phyloP scores from a whole-genome alignment of 176 grass and related monocot genomes.

The Echinochloa phyllopogon region DNA sequence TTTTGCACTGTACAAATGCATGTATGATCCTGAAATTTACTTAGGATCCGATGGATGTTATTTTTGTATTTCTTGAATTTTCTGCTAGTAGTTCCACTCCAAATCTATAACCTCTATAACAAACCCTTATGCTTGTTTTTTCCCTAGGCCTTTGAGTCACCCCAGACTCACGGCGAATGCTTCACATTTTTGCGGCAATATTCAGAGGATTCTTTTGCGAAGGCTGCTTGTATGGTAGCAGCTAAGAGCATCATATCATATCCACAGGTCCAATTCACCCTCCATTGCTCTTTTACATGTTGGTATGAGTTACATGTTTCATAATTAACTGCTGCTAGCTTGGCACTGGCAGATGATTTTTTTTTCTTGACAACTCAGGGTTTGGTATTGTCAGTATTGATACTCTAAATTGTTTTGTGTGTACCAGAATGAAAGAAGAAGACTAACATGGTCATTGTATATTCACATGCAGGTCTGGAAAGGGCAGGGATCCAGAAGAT shows the following conservation, averaged over 20 bases:
- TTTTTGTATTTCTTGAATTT: slow-evolving; percentile 23
- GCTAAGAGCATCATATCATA: slow-evolving; percentile 87
- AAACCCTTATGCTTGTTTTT: slow-evolving; percentile 20
- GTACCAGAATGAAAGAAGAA: slow-evolving; percentile 25
- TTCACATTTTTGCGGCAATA: slow-evolving; percentile 89
- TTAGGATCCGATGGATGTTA: not conserved
- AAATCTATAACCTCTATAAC: not conserved
- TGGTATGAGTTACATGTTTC: not conserved
- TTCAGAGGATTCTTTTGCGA: slow-evolving; percentile 68
- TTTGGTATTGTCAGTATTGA: not conserved
- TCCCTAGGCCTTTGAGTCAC: slow-evolving; percentile 89
- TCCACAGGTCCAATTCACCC: slow-evolving; percentile 71
- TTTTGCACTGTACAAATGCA: not conserved
- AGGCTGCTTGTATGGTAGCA: slow-evolving; percentile 86
- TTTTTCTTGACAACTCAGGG: slow-evolving; percentile 24
- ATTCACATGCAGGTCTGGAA: slow-evolving; percentile 77
- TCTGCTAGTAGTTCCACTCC: not conserved
- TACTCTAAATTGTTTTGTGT: not conserved
- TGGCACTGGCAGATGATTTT: slow-evolving; percentile 19
- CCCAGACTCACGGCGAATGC: slow-evolving; percentile 76
- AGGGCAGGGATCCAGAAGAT: slow-evolving; percentile 93
- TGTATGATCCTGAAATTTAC: slow-evolving; percentile 9
- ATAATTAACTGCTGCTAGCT: slow-evolving; percentile 16
- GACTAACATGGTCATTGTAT: slow-evolving; percentile 34
- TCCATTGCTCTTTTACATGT: slow-evolving; percentile 13